A percentile compares a stretch with the other conserved stretches of the same genome.
Evolutionary conservation across 163 green algal genomes (phyloP).

Genomic region (Scenedesmus sp.): DNA sequence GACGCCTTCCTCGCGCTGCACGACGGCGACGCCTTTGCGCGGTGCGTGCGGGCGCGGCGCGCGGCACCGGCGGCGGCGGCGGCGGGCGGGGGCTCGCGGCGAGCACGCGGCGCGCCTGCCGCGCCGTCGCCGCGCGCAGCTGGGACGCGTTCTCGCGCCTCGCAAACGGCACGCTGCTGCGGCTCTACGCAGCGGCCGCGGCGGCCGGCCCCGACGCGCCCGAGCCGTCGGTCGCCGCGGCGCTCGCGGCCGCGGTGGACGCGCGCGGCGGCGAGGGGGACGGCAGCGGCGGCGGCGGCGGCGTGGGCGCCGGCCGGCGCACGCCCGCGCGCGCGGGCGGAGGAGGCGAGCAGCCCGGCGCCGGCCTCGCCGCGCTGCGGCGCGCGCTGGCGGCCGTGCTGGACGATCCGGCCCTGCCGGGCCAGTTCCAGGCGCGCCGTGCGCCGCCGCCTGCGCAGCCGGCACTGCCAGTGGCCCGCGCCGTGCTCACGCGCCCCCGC

Average conservation of each 20-base stretch:
- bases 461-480: background rate
- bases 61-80: no score
- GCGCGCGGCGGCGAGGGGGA: background rate
- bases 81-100: no score
- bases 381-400: background rate
- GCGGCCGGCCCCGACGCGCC: background rate
- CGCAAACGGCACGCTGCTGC: background rate
- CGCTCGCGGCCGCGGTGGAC: background rate
- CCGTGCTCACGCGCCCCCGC: background rate
- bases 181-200: background rate
- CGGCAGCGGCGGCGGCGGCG: background rate
- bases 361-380: background rate
- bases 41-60: no score
- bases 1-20: background rate
- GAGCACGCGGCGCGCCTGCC: no score
- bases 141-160: background rate
- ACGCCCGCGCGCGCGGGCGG: no score
- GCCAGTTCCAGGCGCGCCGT: background rate
- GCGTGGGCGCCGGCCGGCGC: background rate
- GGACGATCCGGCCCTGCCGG: background rate
- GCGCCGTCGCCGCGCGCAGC: no score
- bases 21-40: conserved; percentile 13
- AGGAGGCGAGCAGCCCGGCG: no score
- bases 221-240: no score
- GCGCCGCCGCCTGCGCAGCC: background rate